These are phyloP conservation scores for Aspergillus saccharolyticus DNA, from an alignment of 495 filamentous ascomycete genomes.

Conservation along the genomic window DNA sequence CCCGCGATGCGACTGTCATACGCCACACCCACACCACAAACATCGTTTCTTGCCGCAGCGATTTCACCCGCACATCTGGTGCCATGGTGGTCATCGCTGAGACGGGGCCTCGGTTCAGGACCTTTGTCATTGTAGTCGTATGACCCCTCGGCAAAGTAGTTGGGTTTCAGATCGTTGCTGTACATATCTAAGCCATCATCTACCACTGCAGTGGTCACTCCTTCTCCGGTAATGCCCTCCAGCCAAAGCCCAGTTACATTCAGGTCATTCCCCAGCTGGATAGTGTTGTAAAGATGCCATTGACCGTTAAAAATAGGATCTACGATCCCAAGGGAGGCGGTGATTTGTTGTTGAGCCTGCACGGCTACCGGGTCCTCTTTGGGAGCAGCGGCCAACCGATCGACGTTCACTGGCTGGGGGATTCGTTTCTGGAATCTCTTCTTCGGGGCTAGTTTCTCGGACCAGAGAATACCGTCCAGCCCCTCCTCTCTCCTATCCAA, in stretches of 20 bases:
- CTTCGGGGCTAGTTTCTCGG: conserved; percentile 74
- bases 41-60: conserved; percentile 80
- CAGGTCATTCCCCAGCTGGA: conserved; percentile 80
- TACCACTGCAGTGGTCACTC: conserved; percentile 84
- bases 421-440: conserved; percentile 71
- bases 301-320: conserved; percentile 92
- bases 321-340: conserved; percentile 59
- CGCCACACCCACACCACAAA: conserved; percentile 93
- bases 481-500: conserved; percentile 46
- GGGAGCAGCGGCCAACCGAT: conserved; percentile 6
- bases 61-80: conserved; percentile 95
- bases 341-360: conserved; percentile 55
- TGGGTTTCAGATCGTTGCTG: conserved; percentile 85
- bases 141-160: conserved; percentile 85
- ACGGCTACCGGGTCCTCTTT: conserved; percentile 45
- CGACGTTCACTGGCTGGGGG: conserved; percentile 40
- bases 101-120: conserved; percentile 69
- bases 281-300: conserved; percentile 89
- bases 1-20: conserved; percentile 87
- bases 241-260: conserved; percentile 92
- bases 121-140: conserved; percentile 91
- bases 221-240: conserved; percentile 86
- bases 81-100: conserved; percentile 81
- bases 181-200: conserved; percentile 98
- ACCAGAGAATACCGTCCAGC: conserved; percentile 70